Conservation (phyloP, 2,329 filamentous ascomycete genomes). For the Cytospora schulzeri region DNA sequence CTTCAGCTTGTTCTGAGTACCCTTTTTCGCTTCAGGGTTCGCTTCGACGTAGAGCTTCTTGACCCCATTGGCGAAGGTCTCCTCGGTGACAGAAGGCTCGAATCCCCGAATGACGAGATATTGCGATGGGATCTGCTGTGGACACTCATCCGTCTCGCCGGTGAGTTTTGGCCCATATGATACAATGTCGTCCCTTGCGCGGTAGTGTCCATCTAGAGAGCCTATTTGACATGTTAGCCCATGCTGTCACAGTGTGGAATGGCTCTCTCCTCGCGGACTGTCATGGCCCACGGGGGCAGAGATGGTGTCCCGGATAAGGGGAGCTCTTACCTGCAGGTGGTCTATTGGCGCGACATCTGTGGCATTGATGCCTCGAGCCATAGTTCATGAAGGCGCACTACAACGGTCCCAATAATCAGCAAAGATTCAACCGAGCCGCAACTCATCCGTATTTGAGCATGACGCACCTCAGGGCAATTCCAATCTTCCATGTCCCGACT, state of each 20-base stretch:
- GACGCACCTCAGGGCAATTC: conserved; percentile 41
- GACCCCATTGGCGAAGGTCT: conserved; percentile 71
- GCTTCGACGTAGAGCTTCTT: conserved; percentile 68
- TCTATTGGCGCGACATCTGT: conserved; percentile 57
- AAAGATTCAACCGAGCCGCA: neutral
- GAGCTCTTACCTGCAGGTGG: conserved; percentile 45
- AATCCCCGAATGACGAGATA: conserved; percentile 76
- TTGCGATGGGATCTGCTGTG: conserved; percentile 64
- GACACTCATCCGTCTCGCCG: conserved; percentile 47
- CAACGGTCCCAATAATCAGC: neutral
- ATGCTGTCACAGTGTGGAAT: neutral
- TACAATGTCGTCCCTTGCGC: conserved; percentile 29
- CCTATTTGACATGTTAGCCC: neutral
- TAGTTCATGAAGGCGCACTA: conserved; percentile 61
- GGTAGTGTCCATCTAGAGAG: conserved; percentile 26
- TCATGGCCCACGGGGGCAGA: neutral
- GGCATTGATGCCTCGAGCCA: conserved; percentile 56
- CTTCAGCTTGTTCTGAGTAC: conserved; percentile 55
- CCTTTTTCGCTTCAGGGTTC: conserved; percentile 46
- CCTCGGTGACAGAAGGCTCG: conserved; percentile 70
- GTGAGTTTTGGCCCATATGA: conserved; percentile 42
- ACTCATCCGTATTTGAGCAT: too few relatives aligned
- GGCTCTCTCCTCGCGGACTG: neutral
- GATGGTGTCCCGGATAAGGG: neutral
- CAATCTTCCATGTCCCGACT: conserved; percentile 40